These are phyloP conservation scores for Boletus vermiculosoides DNA, from an alignment of 768 basidiomycete species.

Conservation along the genomic window DNA sequence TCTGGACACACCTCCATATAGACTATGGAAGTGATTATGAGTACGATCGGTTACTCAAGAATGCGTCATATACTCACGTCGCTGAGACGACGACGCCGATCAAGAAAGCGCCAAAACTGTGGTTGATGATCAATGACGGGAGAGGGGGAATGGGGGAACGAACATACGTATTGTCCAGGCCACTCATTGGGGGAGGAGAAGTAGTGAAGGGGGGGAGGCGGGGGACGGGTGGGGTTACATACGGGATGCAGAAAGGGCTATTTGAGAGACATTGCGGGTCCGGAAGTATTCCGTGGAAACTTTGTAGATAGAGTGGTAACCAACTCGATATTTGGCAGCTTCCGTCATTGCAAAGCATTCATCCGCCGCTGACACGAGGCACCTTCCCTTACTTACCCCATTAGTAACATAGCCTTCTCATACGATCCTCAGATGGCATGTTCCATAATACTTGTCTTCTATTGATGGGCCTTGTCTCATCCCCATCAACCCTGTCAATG, in stretches of 20 bases:
- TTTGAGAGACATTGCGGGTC: constrained; percentile 11
- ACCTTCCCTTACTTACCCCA: constrained; percentile 12
- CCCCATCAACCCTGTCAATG: constrained; percentile 11
- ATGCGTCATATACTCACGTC: constrained; percentile 37
- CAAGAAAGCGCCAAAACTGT: constrained; percentile 52
- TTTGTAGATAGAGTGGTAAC: constrained; percentile 12
- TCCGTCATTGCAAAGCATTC: constrained; percentile 27
- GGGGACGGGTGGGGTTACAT: neutral
- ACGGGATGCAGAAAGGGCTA: constrained; percentile 10
- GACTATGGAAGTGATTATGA: constrained; percentile 30
- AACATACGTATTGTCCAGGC: constrained; percentile 41
- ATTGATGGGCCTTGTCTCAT: neutral
- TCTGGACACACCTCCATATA: constrained; percentile 47
- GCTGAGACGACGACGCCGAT: constrained; percentile 56
- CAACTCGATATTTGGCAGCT: constrained; percentile 1
- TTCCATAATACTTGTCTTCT: constrained; percentile 21
- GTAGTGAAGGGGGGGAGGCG: neutral
- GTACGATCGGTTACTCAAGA: constrained; percentile 1
- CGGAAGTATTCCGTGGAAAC: constrained; percentile 7
- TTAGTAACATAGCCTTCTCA: constrained; percentile 11
- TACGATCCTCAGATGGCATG: constrained; percentile 10
- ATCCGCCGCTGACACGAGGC: constrained; percentile 21
- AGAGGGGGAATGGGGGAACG: neutral
- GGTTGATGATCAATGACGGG: constrained; percentile 1
- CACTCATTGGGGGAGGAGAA: constrained; percentile 12